Conservation (phyloP, 345 rosid species). For the Eucalyptus sideroxylon region DNA sequence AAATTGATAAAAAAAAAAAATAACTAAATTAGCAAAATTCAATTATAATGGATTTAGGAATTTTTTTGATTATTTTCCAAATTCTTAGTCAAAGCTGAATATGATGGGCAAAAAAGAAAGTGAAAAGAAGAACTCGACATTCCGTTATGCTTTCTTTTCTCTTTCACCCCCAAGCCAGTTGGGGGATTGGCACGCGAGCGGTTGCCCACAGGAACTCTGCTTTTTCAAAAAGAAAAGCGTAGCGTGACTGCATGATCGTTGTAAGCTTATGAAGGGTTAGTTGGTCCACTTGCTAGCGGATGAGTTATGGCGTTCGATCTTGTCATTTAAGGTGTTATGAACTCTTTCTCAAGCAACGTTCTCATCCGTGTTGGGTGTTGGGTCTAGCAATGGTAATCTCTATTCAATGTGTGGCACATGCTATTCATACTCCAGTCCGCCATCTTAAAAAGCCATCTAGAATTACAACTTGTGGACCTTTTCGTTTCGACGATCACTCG, state of each 20-base stretch:
- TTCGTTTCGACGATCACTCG: fast-evolving
- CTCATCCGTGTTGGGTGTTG: background rate
- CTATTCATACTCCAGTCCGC: background rate
- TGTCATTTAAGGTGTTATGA: background rate
- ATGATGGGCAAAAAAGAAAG: background rate
- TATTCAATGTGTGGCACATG: background rate
- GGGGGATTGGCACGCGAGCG: background rate
- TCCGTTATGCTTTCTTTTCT: background rate
- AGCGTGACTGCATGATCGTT: background rate
- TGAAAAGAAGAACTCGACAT: background rate
- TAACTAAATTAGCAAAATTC: fast-evolving
- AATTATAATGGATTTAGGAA: fast-evolving
- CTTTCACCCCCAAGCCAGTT: background rate
- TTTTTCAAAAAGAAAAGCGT: background rate
- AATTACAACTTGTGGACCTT: background rate
- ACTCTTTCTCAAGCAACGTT: background rate
- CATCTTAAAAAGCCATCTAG: background rate
- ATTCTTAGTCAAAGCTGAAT: background rate
- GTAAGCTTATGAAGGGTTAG: background rate
- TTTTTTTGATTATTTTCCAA: too few species aligned
- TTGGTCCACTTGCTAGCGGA: background rate
- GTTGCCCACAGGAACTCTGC: background rate
- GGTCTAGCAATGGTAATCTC: background rate
- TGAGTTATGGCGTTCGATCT: background rate
- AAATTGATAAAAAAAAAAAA: too few species aligned